phyloP scores from a whole-genome alignment of 2,329 filamentous ascomycete species.

The Colletotrichum euphorbiae region DNA sequence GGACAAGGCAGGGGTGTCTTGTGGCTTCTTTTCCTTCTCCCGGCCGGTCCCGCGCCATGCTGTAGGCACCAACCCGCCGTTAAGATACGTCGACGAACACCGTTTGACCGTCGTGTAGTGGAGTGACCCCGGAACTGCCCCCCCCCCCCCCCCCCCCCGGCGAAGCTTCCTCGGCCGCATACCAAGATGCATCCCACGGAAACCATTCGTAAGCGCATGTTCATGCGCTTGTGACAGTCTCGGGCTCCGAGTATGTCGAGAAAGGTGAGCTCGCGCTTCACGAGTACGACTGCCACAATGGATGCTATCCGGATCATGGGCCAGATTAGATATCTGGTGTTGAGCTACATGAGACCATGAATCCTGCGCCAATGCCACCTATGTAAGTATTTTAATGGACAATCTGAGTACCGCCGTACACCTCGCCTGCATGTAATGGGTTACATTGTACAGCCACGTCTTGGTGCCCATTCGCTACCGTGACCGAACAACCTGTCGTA shows the following conservation, averaged over 20 bases:
- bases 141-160: too few species aligned
- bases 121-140: background rate
- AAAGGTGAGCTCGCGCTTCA: background rate
- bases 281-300: too few species aligned
- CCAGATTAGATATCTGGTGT: too few species aligned
- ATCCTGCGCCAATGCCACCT: too few species aligned
- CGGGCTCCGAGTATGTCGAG: background rate
- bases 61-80: slow-evolving; percentile 1
- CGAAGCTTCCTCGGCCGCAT: slow-evolving; percentile 10
- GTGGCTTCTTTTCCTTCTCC: background rate
- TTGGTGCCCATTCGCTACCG: too few species aligned
- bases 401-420: too few species aligned
- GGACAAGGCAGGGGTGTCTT: slow-evolving; percentile 7
- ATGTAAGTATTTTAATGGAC: too few species aligned
- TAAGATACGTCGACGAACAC: slow-evolving; percentile 2
- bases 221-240: slow-evolving; percentile 11
- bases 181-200: background rate
- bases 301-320: too few species aligned
- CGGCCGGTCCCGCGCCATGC: slow-evolving; percentile 2
- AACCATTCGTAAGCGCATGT: background rate
- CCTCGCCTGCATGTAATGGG: too few species aligned
- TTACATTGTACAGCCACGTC: too few species aligned
- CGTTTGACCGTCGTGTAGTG: background rate
- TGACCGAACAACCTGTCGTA: too few species aligned
- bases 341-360: too few species aligned